Conservation (phyloP, 305 asterid genomes). For the Fraxinus xanthoxyloides region DNA sequence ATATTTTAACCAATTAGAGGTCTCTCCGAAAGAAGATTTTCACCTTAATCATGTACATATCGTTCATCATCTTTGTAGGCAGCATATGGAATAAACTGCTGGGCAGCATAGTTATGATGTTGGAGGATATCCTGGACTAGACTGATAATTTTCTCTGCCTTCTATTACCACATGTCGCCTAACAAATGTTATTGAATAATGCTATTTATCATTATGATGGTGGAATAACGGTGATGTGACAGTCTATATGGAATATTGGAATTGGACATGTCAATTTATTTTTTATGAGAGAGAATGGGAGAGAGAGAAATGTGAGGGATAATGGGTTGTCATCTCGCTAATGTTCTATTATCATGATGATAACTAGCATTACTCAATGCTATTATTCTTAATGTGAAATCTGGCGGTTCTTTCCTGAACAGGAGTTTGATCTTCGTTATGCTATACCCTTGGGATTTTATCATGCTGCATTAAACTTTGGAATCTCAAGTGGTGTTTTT, state of each 20-base stretch:
- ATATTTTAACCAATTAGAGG: not conserved
- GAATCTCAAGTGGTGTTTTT: constrained; percentile 68
- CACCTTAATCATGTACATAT: not conserved
- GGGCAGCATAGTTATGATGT: constrained; percentile 9
- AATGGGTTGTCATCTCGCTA: too few species aligned
- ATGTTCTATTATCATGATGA: too few species aligned
- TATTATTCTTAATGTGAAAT: constrained; percentile 10
- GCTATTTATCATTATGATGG: too few species aligned
- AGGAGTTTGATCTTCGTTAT: constrained; percentile 88
- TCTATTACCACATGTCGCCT: not conserved
- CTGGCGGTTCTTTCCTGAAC: constrained; percentile 24
- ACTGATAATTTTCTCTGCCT: not conserved
- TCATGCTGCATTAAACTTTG: constrained; percentile 72
- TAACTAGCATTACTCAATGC: too few species aligned
- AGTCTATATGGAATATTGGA: too few species aligned
- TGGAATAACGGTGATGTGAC: too few species aligned
- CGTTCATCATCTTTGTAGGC: not conserved
- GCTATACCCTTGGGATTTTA: constrained; percentile 85
- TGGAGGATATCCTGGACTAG: not conserved
- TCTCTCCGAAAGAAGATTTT: constrained; percentile 2
- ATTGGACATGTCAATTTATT: too few species aligned
- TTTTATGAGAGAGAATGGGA: too few species aligned
- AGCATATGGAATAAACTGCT: not conserved
- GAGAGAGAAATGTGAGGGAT: too few species aligned
- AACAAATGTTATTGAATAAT: not conserved